Base-by-base conservation (phyloP, 495 filamentous ascomycete genomes). In the Beverwykella pulmonaria region DNA sequence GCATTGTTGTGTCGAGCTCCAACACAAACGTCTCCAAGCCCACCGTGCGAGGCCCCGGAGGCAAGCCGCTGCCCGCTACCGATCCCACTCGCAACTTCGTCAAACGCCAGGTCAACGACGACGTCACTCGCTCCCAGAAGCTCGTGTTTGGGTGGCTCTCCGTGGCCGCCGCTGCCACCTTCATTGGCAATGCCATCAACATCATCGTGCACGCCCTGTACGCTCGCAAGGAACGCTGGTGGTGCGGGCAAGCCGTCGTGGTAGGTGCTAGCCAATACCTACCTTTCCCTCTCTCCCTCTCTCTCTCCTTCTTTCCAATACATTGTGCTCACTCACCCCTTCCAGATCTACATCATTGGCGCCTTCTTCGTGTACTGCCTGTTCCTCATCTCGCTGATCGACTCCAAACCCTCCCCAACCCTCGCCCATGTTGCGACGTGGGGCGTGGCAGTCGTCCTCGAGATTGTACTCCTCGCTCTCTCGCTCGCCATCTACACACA, bases 201-300 rank as follows among this genome's bases (percentile, higher is more conserved):
- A 87, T 95, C 69, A 85, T 94, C 49, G 60, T 84, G 59, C 94
- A 92, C 81, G 89, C 92, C 63, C 79, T 96, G 61, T 67, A 82
- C 17, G 77, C 82, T 58, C 80, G 82, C 54, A 80, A 88, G 27
- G 81, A 90, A 67, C 80, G 86, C 44, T 97, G 93, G 92, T 97
- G 93, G 94, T 94, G 91, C 73, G 91, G 91, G 27, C 86, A 96
- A 77, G 81, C 90, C 29, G 84, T 87, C 59, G 89, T 89, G 75
- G 93, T 98, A 87, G 79, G 90, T 83, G 20, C 58, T 20, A 6
- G 26, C 22, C 15, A 17, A 22, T 44, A 12, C 30, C 36, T n/a
- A n/a, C n/a, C n/a, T n/a, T n/a, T n/a, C n/a, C n/a, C n/a, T n/a
- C n/a, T 34, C 19, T 34, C 58, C 49, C 29, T 27, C 36, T 20